Evolutionary conservation across 768 basidiomycete species (phyloP).

Genomic region (Cantharellus anzutake): DNA sequence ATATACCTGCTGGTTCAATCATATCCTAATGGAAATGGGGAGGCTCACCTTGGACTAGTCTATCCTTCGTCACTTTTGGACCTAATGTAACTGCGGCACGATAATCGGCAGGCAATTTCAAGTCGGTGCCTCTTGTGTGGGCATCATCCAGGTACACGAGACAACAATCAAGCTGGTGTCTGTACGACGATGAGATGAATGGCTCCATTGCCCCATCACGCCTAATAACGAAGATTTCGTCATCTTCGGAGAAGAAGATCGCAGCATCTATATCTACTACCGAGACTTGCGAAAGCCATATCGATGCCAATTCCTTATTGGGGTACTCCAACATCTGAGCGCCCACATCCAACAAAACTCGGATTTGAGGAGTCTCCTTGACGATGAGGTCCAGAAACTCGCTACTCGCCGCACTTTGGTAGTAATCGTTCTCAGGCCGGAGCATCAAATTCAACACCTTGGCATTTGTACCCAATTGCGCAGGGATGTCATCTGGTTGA

Average conservation of each 20-base stretch:
- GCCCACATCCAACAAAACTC: conserved; percentile 35
- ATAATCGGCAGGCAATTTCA: conserved; percentile 26
- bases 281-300: conserved; percentile 21
- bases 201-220: conserved; percentile 21
- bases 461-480: conserved; percentile 8
- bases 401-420: conserved; percentile 11
- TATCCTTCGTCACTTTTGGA: conserved; percentile 32
- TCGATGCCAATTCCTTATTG: conserved; percentile 22
- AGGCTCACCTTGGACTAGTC: conserved; percentile 28
- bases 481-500: background rate
- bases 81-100: conserved; percentile 32
- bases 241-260: conserved; percentile 26
- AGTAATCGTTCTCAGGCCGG: conserved; percentile 6
- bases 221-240: conserved; percentile 17
- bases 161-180: conserved; percentile 20
- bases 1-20: background rate
- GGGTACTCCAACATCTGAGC: conserved; percentile 35
- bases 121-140: conserved; percentile 33
- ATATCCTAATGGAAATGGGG: background rate
- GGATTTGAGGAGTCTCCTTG: conserved; percentile 21
- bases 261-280: conserved; percentile 22
- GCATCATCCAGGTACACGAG: conserved; percentile 35
- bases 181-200: conserved; percentile 22
- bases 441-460: conserved; percentile 6
- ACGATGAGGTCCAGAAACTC: conserved; percentile 13